Conservation (phyloP, 306 rosid species). For the Parietaria judaica region DNA sequence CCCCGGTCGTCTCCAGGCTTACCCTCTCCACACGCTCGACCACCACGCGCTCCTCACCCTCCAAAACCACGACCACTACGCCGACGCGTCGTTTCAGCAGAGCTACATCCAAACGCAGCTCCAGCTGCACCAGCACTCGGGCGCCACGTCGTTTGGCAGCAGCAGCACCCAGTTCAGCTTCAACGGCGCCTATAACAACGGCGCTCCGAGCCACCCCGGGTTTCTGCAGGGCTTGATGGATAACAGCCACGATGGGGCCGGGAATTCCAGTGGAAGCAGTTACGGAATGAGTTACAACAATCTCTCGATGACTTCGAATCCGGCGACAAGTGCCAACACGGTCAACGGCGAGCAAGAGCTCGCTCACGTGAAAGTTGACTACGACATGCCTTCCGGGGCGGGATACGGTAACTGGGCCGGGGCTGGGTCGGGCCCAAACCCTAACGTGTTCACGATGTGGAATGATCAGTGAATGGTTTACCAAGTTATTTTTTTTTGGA, state of each 20-base stretch:
- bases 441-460: slow-evolving; percentile 71
- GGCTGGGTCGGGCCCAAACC: slow-evolving; percentile 47
- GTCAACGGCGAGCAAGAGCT: slow-evolving; percentile 42
- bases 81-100: slow-evolving; percentile 47
- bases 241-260: slow-evolving; percentile 18
- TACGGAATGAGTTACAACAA: slow-evolving; percentile 8
- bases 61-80: slow-evolving; percentile 50
- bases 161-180: neutral
- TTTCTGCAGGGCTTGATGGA: slow-evolving; percentile 74
- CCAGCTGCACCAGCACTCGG: slow-evolving; percentile 54
- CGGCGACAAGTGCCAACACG: slow-evolving; percentile 24
- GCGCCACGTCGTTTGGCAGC: slow-evolving; percentile 9
- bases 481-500: slow-evolving; percentile 4
- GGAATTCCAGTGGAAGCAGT: slow-evolving; percentile 23
- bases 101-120: slow-evolving; percentile 76
- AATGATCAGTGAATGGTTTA: slow-evolving; percentile 31
- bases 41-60: slow-evolving; percentile 41
- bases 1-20: slow-evolving; percentile 32
- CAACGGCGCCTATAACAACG: slow-evolving; percentile 23
- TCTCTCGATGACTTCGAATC: slow-evolving; percentile 8
- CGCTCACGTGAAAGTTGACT: slow-evolving; percentile 69
- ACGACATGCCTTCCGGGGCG: slow-evolving; percentile 51
- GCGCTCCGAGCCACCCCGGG: slow-evolving; percentile 58
- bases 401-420: slow-evolving; percentile 61
- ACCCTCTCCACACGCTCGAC: slow-evolving; percentile 34